These are phyloP conservation scores for Phytophthora multivora DNA, from an alignment of 352 stramenopile species.

Conservation along the genomic window DNA sequence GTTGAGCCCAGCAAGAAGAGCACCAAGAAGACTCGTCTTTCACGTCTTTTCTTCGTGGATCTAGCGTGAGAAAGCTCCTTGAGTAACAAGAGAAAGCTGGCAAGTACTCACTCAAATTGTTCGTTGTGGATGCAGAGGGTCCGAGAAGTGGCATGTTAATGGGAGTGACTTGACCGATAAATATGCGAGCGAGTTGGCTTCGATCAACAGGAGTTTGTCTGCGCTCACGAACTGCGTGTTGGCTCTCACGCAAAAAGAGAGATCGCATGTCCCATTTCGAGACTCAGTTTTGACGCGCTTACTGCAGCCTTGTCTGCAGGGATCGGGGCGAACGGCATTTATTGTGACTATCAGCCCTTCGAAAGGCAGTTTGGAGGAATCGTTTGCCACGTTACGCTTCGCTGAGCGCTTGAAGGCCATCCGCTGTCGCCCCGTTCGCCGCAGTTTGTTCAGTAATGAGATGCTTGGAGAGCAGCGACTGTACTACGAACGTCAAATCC, in stretches of 20 bases:
- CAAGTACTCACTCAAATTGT: conserved; percentile 6
- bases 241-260: conserved; percentile 62
- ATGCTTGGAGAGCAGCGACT: conserved; percentile 54
- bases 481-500: conserved; percentile 77
- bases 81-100: too few relatives aligned
- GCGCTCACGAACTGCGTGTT: conserved; percentile 80
- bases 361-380: conserved; percentile 61
- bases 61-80: conserved; percentile 43
- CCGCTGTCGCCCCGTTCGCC: conserved; percentile 54
- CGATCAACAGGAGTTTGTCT: conserved; percentile 81
- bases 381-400: conserved; percentile 73
- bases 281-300: conserved; percentile 74
- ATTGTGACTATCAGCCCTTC: conserved; percentile 72
- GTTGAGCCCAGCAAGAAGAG: conserved; percentile 4
- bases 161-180: conserved; percentile 62
- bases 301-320: conserved; percentile 69
- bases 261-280: conserved; percentile 62
- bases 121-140: conserved; percentile 41
- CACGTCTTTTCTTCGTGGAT: conserved; percentile 75
- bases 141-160: conserved; percentile 70
- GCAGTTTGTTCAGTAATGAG: conserved; percentile 58
- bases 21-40: conserved; percentile 46
- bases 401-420: conserved; percentile 68
- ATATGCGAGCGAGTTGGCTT: conserved; percentile 63
- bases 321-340: conserved; percentile 54